Evolutionary conservation across 257 asterid genomes (phyloP).

Genomic region (Vinca minor): DNA sequence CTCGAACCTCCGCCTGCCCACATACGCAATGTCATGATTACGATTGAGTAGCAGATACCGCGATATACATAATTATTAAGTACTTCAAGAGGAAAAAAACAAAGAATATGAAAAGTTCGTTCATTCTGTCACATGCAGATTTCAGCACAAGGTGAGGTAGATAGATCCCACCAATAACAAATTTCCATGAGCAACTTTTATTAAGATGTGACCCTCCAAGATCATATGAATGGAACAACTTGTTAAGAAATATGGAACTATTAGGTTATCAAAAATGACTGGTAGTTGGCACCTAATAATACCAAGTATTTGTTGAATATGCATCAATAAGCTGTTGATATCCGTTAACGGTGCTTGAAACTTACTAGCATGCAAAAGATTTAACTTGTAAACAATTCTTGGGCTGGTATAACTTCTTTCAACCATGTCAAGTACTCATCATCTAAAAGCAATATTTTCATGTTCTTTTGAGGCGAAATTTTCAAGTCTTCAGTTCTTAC

Average conservation of each 20-base stretch:
- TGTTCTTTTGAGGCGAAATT: too few species aligned
- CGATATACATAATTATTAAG: not conserved
- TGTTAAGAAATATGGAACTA: not conserved
- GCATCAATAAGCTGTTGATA: not conserved
- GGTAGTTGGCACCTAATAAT: not conserved
- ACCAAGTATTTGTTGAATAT: not conserved
- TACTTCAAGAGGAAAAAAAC: not conserved
- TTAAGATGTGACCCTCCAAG: not conserved
- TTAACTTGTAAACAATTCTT: not conserved
- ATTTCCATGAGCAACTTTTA: too few species aligned
- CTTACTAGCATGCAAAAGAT: not conserved
- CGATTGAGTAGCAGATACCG: not conserved
- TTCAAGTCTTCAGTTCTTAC: too few species aligned
- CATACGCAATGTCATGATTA: not conserved
- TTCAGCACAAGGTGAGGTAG: not conserved
- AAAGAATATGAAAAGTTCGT: too few species aligned
- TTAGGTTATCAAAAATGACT: not conserved
- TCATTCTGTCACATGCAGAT: not conserved
- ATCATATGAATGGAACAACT: too few species aligned
- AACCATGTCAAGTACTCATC: not conserved
- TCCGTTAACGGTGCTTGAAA: not conserved
- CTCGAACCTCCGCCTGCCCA: constrained; percentile 65
- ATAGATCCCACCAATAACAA: not conserved
- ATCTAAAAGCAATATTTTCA: not conserved
- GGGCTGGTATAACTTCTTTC: not conserved